Evolutionary conservation across 2,329 filamentous ascomycete species (phyloP).

Genomic region (Metarhizium anisopliae): DNA sequence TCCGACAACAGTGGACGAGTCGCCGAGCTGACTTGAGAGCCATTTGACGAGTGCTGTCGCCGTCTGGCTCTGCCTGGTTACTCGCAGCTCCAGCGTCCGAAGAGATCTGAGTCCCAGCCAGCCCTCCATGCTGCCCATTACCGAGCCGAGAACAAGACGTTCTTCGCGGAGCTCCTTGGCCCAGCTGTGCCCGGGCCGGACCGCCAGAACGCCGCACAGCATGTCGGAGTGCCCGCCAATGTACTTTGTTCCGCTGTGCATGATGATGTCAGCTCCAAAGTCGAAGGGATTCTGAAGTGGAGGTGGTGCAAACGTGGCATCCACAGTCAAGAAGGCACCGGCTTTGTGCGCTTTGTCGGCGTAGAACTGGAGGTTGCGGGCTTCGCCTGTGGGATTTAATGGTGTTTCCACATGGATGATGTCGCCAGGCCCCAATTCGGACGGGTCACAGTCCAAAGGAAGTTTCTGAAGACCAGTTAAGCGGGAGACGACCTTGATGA

Average conservation of each 20-base stretch:
- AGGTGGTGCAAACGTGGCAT: constrained; percentile 88
- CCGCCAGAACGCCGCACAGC: constrained; percentile 74
- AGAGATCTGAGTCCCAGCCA: constrained; percentile 87
- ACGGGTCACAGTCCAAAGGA: constrained; percentile 57
- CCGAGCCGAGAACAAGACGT: constrained; percentile 66
- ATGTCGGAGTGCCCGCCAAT: constrained; percentile 92
- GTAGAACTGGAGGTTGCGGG: constrained; percentile 62
- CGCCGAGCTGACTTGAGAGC: constrained; percentile 45
- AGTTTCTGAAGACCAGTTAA: constrained; percentile 68
- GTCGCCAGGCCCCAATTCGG: constrained; percentile 65
- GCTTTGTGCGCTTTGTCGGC: constrained; percentile 61
- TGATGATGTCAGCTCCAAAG: constrained; percentile 73
- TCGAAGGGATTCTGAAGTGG: constrained; percentile 78
- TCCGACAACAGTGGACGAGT: constrained; percentile 32
- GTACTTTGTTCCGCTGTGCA: constrained; percentile 96
- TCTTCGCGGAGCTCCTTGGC: constrained; percentile 54
- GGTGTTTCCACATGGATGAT: constrained; percentile 90
- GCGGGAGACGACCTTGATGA: constrained; percentile 63
- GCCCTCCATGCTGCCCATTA: constrained; percentile 83
- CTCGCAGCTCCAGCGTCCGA: constrained; percentile 75
- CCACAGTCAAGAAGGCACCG: constrained; percentile 73
- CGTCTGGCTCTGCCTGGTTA: constrained; percentile 66
- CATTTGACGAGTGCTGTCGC: constrained; percentile 63
- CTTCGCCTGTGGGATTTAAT: constrained; percentile 81
- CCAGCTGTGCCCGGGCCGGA: constrained; percentile 50